A percentile compares a stretch with the other conserved stretches of the same genome.
These are phyloP conservation scores for Termitomyces sp. DNA, from an alignment of 768 basidiomycete genomes.

Conservation along the genomic window DNA sequence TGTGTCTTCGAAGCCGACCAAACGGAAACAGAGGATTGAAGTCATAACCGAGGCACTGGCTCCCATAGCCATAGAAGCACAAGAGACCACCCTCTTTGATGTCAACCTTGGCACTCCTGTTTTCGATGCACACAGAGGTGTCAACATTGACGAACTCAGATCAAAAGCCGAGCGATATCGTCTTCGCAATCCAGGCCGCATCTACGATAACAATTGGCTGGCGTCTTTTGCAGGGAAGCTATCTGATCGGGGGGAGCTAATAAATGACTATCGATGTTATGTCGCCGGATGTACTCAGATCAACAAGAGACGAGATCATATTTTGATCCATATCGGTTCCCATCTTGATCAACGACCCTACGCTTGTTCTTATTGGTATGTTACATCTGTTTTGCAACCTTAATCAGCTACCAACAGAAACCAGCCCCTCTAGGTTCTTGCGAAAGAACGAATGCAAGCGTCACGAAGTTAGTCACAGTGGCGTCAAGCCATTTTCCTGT, in stretches of 20 bases:
- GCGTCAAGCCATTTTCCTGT: conserved; percentile 57
- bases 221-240: conserved; percentile 67
- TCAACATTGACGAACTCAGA: conserved; percentile 51
- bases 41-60: neutral
- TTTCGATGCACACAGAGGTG: conserved; percentile 61
- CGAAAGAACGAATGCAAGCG: conserved; percentile 79
- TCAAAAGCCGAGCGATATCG: conserved; percentile 54
- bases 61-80: neutral
- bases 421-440: conserved; percentile 59
- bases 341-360: conserved; percentile 70
- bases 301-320: conserved; percentile 74
- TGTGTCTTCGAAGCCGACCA: neutral
- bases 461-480: conserved; percentile 65
- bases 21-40: conserved; percentile 4
- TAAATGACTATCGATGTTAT: conserved; percentile 67
- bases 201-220: conserved; percentile 66
- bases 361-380: conserved; percentile 62
- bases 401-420: conserved; percentile 2
- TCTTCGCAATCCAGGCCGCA: conserved; percentile 47
- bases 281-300: conserved; percentile 60
- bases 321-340: conserved; percentile 69
- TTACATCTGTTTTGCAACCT: conserved; percentile 11
- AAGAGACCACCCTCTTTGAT: conserved; percentile 2
- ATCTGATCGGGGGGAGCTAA: conserved; percentile 50
- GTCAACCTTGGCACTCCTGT: conserved; percentile 49